Evolutionary conservation across 768 basidiomycete species (phyloP), one percentile per base, ranked within the genome.

Genomic region (Royoungia palumana): DNA sequence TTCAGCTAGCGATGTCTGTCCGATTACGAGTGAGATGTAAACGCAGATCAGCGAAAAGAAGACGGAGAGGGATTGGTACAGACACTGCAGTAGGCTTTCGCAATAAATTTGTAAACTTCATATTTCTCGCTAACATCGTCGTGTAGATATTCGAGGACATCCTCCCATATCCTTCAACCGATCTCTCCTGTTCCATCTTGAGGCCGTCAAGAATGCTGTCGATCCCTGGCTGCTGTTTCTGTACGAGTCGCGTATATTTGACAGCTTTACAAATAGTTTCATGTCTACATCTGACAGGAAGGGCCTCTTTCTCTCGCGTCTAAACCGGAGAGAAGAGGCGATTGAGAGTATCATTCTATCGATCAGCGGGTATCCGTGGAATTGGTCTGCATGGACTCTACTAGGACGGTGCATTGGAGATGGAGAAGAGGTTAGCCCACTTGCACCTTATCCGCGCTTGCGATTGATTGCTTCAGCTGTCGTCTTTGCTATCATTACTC

Each of bases 371-470:
- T 90, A 85, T 60, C 86, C 89, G 12, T 97, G 90, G 84, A 97
- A 97, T 63, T 98, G 94, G 94, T 87, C 89, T 22, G 74, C 83
- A n/a, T 98, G 94, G 94, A 71, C 79, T 8, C 76, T 92, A 36
- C 73, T 98, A n/a, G 78, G 79, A 3, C 82, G 81, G 45, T 88
- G 89, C 61, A 77, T 94, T 27, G 79, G 81, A 13, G 90, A 93
- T 53, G 82, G 82, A 14, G 89, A 93, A 70, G 91, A 95, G 83
- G 94, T 94, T 46, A 32, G 64, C 30, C 35, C 35, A 39, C 38
- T 47, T 27, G 20, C 24, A 36, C 6, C 17, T 40, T 28, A 13
- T 41, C 44, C 43, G 6, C 19, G 38, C 4, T 9, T 39, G 9
- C 7, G 22, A 14, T 51, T 66, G 35, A 66, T 36, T 45, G 14